Conservation (phyloP, 2,329 filamentous ascomycete genomes). For the Fulvia fulva region DNA sequence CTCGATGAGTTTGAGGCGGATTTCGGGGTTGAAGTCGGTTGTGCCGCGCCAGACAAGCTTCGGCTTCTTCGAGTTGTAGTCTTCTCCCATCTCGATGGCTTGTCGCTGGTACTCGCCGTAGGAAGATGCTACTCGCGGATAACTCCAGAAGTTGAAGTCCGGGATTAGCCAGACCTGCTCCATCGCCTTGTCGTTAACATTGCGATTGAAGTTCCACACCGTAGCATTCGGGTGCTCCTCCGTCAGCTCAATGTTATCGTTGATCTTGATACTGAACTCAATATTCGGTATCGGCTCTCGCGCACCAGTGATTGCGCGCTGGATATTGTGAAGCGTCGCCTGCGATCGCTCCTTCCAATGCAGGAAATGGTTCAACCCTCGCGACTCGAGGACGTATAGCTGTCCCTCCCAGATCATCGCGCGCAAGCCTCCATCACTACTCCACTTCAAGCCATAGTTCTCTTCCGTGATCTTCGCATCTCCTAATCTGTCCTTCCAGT, state of each 20-base stretch:
- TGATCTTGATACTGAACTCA: constrained; percentile 49
- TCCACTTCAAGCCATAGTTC: constrained; percentile 31
- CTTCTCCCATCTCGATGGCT: constrained; percentile 23
- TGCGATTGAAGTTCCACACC: constrained; percentile 42
- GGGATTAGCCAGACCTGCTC: constrained; percentile 48
- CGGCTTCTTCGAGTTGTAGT: constrained; percentile 40
- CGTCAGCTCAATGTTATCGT: constrained; percentile 40
- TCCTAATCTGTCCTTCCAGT: constrained; percentile 22
- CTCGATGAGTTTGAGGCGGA: constrained; percentile 32
- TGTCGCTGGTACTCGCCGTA: constrained; percentile 26
- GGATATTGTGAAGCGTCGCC: constrained; percentile 45
- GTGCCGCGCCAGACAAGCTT: constrained; percentile 50
- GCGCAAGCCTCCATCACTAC: constrained; percentile 31
- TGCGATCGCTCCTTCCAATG: constrained; percentile 31
- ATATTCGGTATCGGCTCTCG: constrained; percentile 43
- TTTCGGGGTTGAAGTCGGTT: constrained; percentile 29
- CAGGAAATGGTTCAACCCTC: constrained; percentile 29
- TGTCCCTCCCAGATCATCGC: constrained; percentile 37
- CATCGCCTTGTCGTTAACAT: constrained; percentile 31
- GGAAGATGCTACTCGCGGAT: constrained; percentile 33
- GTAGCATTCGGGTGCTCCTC: constrained; percentile 26
- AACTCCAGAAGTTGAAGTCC: constrained; percentile 53
- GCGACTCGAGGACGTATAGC: constrained; percentile 35
- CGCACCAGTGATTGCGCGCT: constrained; percentile 46
- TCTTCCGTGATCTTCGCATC: constrained; percentile 25